Evolutionary conservation across 208 protist species (phyloP).

Genomic region (Wallacemonas collosoma): DNA sequence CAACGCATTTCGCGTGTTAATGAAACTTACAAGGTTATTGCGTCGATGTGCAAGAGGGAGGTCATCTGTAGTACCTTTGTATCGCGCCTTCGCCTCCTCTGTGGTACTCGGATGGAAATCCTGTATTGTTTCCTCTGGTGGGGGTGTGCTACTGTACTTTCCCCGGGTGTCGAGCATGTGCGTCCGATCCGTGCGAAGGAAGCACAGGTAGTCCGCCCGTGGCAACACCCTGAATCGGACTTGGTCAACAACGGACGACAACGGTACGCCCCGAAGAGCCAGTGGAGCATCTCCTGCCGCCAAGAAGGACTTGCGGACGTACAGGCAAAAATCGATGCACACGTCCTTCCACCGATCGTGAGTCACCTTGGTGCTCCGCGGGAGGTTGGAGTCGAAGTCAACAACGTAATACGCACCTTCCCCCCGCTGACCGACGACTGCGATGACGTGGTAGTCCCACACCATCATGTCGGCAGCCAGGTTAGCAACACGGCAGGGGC

Average conservation of each 20-base stretch:
- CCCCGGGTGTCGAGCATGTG: slow-evolving; percentile 34
- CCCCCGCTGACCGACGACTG: slow-evolving; percentile 10
- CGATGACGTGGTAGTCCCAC: slow-evolving; percentile 53
- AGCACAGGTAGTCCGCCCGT: slow-evolving; percentile 29
- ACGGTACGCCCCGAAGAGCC: not conserved
- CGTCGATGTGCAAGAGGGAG: not conserved
- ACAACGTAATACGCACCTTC: slow-evolving; percentile 28
- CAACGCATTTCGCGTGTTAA: slow-evolving; percentile 34
- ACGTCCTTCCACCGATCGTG: slow-evolving; percentile 17
- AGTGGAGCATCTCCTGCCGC: slow-evolving; percentile 9
- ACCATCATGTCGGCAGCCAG: slow-evolving; percentile 20
- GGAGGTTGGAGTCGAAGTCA: slow-evolving; percentile 34
- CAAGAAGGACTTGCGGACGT: slow-evolving; percentile 22
- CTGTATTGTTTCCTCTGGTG: slow-evolving; percentile 22
- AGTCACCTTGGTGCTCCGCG: slow-evolving; percentile 3
- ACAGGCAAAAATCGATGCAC: slow-evolving; percentile 29
- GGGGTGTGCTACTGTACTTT: slow-evolving; percentile 21
- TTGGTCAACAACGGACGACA: slow-evolving; percentile 18
- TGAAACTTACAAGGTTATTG: slow-evolving; percentile 46
- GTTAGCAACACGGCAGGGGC: slow-evolving; percentile 16
- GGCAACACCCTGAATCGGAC: slow-evolving; percentile 34
- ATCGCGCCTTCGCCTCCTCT: not conserved
- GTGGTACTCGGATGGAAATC: slow-evolving; percentile 9
- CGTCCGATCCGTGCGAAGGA: slow-evolving; percentile 37
- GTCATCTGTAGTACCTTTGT: not conserved